phyloP scores from a whole-genome alignment of 768 basidiomycete species.

The Phylloporus sp. region DNA sequence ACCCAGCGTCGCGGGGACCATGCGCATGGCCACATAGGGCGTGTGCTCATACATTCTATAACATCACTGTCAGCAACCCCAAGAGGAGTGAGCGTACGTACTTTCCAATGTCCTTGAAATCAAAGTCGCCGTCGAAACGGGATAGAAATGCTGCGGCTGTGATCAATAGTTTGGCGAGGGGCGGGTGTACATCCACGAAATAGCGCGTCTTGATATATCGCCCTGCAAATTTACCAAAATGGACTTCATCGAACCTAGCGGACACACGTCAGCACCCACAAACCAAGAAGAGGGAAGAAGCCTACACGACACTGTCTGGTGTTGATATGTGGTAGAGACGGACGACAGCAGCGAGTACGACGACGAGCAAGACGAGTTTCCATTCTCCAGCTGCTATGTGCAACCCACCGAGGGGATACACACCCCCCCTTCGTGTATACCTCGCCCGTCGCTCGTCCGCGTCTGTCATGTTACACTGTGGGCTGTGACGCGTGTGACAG shows the following conservation, averaged over 20 bases:
- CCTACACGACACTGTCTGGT: slow-evolving; percentile 91
- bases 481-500: too few relatives aligned
- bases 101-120: slow-evolving; percentile 98
- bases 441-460: slow-evolving; percentile 68
- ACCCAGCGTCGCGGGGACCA: slow-evolving; percentile 89
- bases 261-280: background rate
- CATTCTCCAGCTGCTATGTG: slow-evolving; percentile 69
- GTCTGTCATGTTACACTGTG: too few relatives aligned
- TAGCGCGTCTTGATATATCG: slow-evolving; percentile 92
- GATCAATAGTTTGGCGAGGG: slow-evolving; percentile 92
- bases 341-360: slow-evolving; percentile 73
- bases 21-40: slow-evolving; percentile 95
- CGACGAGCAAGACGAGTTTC: slow-evolving; percentile 64
- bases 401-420: slow-evolving; percentile 54
- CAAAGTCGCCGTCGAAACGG: slow-evolving; percentile 90
- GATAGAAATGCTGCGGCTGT: slow-evolving; percentile 84
- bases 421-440: slow-evolving; percentile 64
- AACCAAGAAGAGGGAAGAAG: slow-evolving; percentile 10
- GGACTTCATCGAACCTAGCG: slow-evolving; percentile 92
- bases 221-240: slow-evolving; percentile 95
- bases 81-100: slow-evolving; percentile 39
- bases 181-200: slow-evolving; percentile 96
- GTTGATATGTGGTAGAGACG: slow-evolving; percentile 80
- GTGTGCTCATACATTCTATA: slow-evolving; percentile 76
- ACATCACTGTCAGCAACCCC: background rate